Percentiles rank a stretch among this genome's conserved stretches.
Conservation (phyloP, 495 filamentous ascomycete genomes). For the Thermothielavioides terrestris region DNA sequence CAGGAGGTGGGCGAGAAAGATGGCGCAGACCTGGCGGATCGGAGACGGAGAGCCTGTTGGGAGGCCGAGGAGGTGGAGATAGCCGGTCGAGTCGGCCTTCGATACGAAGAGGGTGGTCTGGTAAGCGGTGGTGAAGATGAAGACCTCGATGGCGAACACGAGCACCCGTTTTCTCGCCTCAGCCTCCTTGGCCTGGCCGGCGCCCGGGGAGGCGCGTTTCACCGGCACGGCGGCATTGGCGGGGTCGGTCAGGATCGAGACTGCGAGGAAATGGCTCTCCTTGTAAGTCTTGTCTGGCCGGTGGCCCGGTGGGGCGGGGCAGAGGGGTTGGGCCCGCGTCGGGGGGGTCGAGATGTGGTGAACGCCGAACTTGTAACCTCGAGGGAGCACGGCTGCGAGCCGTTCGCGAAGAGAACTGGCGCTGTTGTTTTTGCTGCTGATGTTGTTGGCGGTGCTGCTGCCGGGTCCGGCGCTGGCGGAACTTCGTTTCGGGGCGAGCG, state of each 20-base stretch:
- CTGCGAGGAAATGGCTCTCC: constrained; percentile 77
- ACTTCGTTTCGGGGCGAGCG: constrained; percentile 10
- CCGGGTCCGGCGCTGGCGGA: background rate
- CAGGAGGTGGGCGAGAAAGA: constrained; percentile 69
- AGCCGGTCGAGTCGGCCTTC: constrained; percentile 95
- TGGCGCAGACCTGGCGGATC: constrained; percentile 58
- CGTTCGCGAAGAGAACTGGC: constrained; percentile 31
- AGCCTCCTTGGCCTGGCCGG: constrained; percentile 18
- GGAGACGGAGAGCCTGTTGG: constrained; percentile 58
- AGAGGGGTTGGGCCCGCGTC: constrained; percentile 60
- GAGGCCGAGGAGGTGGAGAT: constrained; percentile 56
- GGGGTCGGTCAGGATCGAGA: constrained; percentile 54
- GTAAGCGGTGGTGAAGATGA: constrained; percentile 65
- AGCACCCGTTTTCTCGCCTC: constrained; percentile 21
- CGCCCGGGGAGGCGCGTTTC: constrained; percentile 24
- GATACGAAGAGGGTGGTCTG: constrained; percentile 86
- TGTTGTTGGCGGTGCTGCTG: too few species aligned
- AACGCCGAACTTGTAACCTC: constrained; percentile 58
- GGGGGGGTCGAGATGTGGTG: constrained; percentile 87
- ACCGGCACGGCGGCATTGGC: background rate
- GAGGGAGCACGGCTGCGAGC: constrained; percentile 64
- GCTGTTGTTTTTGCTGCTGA: too few species aligned
- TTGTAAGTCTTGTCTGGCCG: constrained; percentile 68
- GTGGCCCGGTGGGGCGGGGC: constrained; percentile 62
- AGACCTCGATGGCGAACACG: constrained; percentile 48